phyloP scores from a whole-genome alignment of 352 stramenopile species.

The Elongisporangium senticosum region DNA sequence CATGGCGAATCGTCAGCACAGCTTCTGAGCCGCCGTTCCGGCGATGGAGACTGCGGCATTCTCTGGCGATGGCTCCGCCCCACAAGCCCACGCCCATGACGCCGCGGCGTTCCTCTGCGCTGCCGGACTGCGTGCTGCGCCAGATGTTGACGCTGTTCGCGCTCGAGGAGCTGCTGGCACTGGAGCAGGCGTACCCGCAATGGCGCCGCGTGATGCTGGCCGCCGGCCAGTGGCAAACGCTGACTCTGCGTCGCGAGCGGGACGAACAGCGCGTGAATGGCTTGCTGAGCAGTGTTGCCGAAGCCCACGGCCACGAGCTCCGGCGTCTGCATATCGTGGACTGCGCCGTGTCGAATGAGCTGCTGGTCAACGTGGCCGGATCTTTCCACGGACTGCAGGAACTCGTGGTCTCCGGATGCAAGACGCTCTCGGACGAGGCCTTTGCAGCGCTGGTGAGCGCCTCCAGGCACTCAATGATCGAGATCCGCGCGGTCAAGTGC shows the following conservation, averaged over 20 bases:
- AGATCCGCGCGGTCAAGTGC: conserved; percentile 49
- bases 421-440: conserved; percentile 37
- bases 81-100: conserved; percentile 5
- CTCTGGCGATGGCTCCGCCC: conserved; percentile 4
- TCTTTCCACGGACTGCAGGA: conserved; percentile 29
- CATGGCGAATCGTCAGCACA: no score
- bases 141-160: conserved; percentile 47
- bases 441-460: conserved; percentile 31
- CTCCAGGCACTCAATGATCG: conserved; percentile 25
- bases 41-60: conserved; percentile 3
- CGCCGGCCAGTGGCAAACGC: conserved; percentile 23
- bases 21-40: no score
- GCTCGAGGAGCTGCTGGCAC: conserved; percentile 40
- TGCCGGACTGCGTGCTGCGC: conserved; percentile 23
- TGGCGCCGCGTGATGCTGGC: conserved; percentile 30
- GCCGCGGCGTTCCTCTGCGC: conserved; percentile 8
- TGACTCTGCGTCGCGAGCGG: conserved; percentile 29
- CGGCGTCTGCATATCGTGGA: conserved; percentile 36
- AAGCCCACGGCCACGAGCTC: conserved; percentile 31
- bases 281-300: conserved; percentile 24
- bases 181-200: conserved; percentile 33
- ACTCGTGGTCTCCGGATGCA: conserved; percentile 51
- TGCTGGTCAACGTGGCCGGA: conserved; percentile 24
- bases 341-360: conserved; percentile 30
- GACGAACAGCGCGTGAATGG: conserved; percentile 17